Conservation (phyloP, 768 basidiomycete species). For the Boletus vermiculosoides region DNA sequence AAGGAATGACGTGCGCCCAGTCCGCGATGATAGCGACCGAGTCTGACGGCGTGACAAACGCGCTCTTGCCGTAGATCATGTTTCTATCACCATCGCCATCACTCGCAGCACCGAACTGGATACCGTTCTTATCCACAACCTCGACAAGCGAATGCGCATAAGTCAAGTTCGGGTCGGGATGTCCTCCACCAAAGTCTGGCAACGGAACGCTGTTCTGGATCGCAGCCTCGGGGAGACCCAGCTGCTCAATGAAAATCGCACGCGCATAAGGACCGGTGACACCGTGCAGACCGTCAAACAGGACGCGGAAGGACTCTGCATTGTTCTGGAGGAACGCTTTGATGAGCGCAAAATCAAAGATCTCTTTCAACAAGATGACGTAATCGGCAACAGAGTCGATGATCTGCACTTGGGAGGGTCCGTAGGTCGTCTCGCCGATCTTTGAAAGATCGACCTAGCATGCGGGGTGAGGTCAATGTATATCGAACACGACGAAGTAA, state of each 20-base stretch:
- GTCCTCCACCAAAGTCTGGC: slow-evolving; percentile 96
- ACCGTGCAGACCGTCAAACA: slow-evolving; percentile 95
- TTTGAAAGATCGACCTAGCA: slow-evolving; percentile 78
- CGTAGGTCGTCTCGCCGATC: slow-evolving; percentile 75
- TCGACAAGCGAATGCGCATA: slow-evolving; percentile 95
- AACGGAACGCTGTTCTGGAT: slow-evolving; percentile 89
- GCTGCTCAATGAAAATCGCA: slow-evolving; percentile 79
- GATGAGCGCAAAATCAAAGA: slow-evolving; percentile 95
- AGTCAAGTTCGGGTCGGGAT: slow-evolving; percentile 97
- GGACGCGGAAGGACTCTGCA: slow-evolving; percentile 68
- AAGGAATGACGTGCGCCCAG: slow-evolving; percentile 90
- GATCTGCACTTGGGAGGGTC: slow-evolving; percentile 81
- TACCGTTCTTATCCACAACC: slow-evolving; percentile 79
- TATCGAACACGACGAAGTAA: not conserved
- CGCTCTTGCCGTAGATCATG: slow-evolving; percentile 99
- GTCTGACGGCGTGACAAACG: slow-evolving; percentile 97
- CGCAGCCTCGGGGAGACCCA: slow-evolving; percentile 76
- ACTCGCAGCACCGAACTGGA: slow-evolving; percentile 92
- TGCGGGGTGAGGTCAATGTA: not conserved
- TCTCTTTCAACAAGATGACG: slow-evolving; percentile 72
- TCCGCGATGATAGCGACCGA: slow-evolving; percentile 99
- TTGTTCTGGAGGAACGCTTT: slow-evolving; percentile 79
- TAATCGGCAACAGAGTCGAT: slow-evolving; percentile 96
- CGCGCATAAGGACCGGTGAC: slow-evolving; percentile 96
- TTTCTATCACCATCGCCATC: slow-evolving; percentile 98